Evolutionary conservation across 352 stramenopile species (phyloP).

Genomic region (Aphanomyces cochlioides): DNA sequence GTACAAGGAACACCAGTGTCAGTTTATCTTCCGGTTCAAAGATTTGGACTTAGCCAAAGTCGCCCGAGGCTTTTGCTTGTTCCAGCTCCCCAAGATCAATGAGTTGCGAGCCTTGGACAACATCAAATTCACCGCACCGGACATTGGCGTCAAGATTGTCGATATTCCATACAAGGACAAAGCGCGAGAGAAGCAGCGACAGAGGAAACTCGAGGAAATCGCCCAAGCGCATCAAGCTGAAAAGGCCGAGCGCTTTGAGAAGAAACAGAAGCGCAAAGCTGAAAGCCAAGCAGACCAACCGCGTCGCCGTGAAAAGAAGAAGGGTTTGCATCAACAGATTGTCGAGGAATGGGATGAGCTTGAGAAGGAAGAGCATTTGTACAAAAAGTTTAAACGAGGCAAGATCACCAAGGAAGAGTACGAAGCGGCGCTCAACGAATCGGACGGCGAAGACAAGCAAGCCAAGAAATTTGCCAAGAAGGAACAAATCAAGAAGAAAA

Average conservation of each 20-base stretch:
- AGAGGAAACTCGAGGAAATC: conserved; percentile 90
- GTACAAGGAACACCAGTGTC: conserved; percentile 98
- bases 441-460: conserved; percentile 32
- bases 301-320: conserved; percentile 92
- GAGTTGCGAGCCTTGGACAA: conserved; percentile 78
- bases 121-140: conserved; percentile 76
- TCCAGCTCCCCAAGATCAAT: conserved; percentile 85
- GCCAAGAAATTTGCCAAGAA: conserved; percentile 45
- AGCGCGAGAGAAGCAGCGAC: conserved; percentile 92
- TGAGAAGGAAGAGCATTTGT: conserved; percentile 94
- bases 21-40: conserved; percentile 98
- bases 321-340: conserved; percentile 94
- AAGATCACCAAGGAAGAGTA: conserved; percentile 97
- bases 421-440: conserved; percentile 57
- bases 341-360: conserved; percentile 99
- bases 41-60: conserved; percentile 94
- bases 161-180: conserved; percentile 96
- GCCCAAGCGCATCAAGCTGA: conserved; percentile 63
- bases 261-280: conserved; percentile 57
- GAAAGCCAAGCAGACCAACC: conserved; percentile 38
- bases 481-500: conserved; percentile 66
- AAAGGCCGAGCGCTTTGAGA: conserved; percentile 40
- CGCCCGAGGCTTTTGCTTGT: conserved; percentile 78
- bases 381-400: conserved; percentile 96
- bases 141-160: conserved; percentile 77